Evolutionary conservation across 495 filamentous ascomycete genomes (phyloP).

Genomic region (Penicillium pancosmium): DNA sequence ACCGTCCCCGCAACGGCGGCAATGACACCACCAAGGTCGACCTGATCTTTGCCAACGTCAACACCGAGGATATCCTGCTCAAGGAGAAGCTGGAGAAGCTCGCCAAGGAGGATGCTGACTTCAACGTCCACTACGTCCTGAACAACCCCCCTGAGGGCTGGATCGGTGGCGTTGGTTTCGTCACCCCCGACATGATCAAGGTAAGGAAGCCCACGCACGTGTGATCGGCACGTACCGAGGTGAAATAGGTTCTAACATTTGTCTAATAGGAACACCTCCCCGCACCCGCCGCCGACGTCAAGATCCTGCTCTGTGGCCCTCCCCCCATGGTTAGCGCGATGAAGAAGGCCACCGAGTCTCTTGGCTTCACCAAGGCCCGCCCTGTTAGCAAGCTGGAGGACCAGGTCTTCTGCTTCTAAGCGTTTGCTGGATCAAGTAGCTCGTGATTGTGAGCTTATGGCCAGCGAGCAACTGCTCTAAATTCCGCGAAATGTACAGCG

Average conservation of each 20-base stretch:
- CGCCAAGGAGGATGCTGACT: constrained; percentile 70
- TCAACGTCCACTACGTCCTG: constrained; percentile 90
- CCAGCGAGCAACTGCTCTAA: not conserved
- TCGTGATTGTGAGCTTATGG: not conserved
- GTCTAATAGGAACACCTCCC: constrained; percentile 70
- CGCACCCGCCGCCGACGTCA: constrained; percentile 81
- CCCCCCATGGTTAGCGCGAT: constrained; percentile 96
- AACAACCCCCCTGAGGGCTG: constrained; percentile 94
- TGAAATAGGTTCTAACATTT: constrained; percentile 18
- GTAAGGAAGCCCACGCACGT: constrained; percentile 55
- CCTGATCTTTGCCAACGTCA: constrained; percentile 95
- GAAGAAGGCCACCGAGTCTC: constrained; percentile 89
- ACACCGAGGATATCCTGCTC: constrained; percentile 86
- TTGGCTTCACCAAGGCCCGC: constrained; percentile 88
- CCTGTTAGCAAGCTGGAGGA: constrained; percentile 97
- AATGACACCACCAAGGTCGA: constrained; percentile 88
- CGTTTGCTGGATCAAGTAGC: not conserved
- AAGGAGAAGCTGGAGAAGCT: constrained; percentile 86
- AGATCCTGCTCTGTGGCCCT: constrained; percentile 94
- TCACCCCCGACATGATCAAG: constrained; percentile 94
- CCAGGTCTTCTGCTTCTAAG: constrained; percentile 97
- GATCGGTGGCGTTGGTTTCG: constrained; percentile 89
- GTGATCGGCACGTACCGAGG: constrained; percentile 1
- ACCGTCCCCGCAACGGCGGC: constrained; percentile 64
- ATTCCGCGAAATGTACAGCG: constrained; percentile 3